Conservation (phyloP, 495 filamentous ascomycete species). For the Penicillium parvum region DNA sequence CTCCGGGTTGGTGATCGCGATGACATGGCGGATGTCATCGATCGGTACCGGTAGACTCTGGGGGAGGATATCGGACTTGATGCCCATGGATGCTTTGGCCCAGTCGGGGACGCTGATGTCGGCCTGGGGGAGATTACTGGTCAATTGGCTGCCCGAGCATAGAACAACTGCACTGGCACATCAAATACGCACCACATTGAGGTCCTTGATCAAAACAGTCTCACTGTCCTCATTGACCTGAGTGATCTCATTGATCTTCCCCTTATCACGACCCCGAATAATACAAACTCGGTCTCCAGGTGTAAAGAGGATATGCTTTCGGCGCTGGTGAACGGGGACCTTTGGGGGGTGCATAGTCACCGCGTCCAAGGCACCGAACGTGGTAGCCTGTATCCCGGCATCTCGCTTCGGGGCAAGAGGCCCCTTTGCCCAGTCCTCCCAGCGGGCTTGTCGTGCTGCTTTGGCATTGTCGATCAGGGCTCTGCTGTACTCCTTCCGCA, state of each 20-base stretch:
- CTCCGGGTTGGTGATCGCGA: constrained; percentile 58
- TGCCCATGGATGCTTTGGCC: constrained; percentile 38
- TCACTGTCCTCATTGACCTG: constrained; percentile 53
- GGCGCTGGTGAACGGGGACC: constrained; percentile 43
- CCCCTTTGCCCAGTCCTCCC: constrained; percentile 74
- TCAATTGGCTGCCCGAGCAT: constrained; percentile 4
- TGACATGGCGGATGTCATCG: constrained; percentile 72
- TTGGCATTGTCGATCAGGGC: constrained; percentile 28
- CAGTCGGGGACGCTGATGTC: constrained; percentile 56
- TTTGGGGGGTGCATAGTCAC: constrained; percentile 30
- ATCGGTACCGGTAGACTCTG: constrained; percentile 55
- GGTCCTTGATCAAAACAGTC: constrained; percentile 55
- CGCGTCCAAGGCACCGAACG: constrained; percentile 49
- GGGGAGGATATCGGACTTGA: constrained; percentile 39
- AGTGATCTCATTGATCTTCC: constrained; percentile 68
- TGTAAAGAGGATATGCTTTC: constrained; percentile 59
- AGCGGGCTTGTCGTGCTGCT: constrained; percentile 31
- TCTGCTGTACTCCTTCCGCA: constrained; percentile 31
- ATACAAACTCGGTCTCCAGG: constrained; percentile 74
- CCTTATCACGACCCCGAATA: constrained; percentile 68
- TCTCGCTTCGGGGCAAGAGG: constrained; percentile 70
- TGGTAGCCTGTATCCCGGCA: constrained; percentile 43
- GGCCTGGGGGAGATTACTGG: constrained; percentile 35
- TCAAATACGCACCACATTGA: constrained; percentile 60
- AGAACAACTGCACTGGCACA: neutral